phyloP scores from a whole-genome alignment of 768 basidiomycete genomes.

The Pulveroboletus sp. region DNA sequence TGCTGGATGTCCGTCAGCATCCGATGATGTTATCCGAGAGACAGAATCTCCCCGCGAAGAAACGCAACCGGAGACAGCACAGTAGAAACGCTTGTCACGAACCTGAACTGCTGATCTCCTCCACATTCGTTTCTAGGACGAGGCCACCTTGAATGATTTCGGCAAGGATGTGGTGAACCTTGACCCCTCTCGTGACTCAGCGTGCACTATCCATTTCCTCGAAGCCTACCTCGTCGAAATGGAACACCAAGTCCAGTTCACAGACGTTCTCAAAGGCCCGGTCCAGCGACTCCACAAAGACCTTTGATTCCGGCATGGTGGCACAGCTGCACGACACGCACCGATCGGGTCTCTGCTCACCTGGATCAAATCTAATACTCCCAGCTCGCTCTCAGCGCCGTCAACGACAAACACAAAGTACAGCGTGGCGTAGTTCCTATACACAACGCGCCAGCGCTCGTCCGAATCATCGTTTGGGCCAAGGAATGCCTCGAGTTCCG shows the following conservation, averaged over 20 bases:
- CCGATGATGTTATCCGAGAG: background rate
- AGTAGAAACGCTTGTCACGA: slow-evolving; percentile 16
- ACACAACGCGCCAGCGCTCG: slow-evolving; percentile 82
- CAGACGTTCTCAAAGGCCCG: slow-evolving; percentile 97
- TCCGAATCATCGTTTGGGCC: slow-evolving; percentile 46
- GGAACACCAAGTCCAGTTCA: slow-evolving; percentile 96
- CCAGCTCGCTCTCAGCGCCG: slow-evolving; percentile 92
- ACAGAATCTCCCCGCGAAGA: background rate
- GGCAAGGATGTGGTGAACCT: slow-evolving; percentile 90
- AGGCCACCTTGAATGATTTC: slow-evolving; percentile 97
- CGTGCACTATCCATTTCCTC: background rate
- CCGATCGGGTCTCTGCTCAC: slow-evolving; percentile 39
- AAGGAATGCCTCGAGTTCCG: slow-evolving; percentile 74
- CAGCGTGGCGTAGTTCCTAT: slow-evolving; percentile 92
- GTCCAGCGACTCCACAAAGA: slow-evolving; percentile 96
- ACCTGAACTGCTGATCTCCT: slow-evolving; percentile 76
- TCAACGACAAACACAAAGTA: slow-evolving; percentile 98
- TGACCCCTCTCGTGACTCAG: slow-evolving; percentile 2
- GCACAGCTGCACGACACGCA: background rate
- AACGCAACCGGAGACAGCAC: background rate
- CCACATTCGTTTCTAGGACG: slow-evolving; percentile 91
- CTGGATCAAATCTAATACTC: slow-evolving; percentile 94
- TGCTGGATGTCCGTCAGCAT: slow-evolving; percentile 40
- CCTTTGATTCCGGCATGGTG: slow-evolving; percentile 36
- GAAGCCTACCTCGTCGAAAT: slow-evolving; percentile 85